Percentiles rank a stretch among this genome's conserved stretches.
Evolutionary conservation across 2,329 filamentous ascomycete genomes (phyloP).

Genomic region (Paraphaeosphaeria minitans): DNA sequence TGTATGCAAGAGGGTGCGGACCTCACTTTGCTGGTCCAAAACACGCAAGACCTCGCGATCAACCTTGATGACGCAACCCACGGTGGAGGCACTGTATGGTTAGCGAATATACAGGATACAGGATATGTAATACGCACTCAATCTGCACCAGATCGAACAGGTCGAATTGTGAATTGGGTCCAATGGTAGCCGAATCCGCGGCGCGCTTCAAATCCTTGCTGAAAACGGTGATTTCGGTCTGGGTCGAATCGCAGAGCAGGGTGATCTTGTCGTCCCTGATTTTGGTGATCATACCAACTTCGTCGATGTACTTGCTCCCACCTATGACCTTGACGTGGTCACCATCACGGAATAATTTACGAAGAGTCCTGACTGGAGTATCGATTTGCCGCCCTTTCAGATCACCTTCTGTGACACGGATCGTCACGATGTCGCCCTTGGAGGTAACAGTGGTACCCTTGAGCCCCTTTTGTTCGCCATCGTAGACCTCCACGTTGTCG

Average conservation of each 20-base stretch:
- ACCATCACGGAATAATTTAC: slow-evolving; percentile 90
- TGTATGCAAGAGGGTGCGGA: slow-evolving; percentile 82
- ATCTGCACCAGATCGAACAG: slow-evolving; percentile 94
- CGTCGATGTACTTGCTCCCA: slow-evolving; percentile 89
- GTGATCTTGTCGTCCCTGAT: slow-evolving; percentile 93
- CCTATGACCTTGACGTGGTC: slow-evolving; percentile 99
- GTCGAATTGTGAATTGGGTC: slow-evolving; percentile 84
- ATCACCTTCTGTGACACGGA: slow-evolving; percentile 82
- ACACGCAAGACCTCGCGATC: slow-evolving; percentile 91
- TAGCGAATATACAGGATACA: slow-evolving; percentile 12
- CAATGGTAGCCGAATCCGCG: slow-evolving; percentile 86
- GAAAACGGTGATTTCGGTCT: slow-evolving; percentile 94
- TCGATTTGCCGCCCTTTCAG: slow-evolving; percentile 85
- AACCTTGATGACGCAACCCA: slow-evolving; percentile 92
- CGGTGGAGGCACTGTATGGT: slow-evolving; percentile 70
- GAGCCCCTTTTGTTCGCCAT: slow-evolving; percentile 92
- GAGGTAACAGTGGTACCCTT: slow-evolving; percentile 85
- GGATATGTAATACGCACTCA: slow-evolving; percentile 61
- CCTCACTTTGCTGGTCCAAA: slow-evolving; percentile 86
- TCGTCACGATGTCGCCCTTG: slow-evolving; percentile 87
- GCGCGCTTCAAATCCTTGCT: slow-evolving; percentile 95
- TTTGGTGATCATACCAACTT: slow-evolving; percentile 95
- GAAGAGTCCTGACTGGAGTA: slow-evolving; percentile 86
- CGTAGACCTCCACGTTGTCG: slow-evolving; percentile 94
- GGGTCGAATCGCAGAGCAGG: slow-evolving; percentile 87